Conservation (phyloP, 495 filamentous ascomycete genomes). For the Trichoderma orchidacearum region DNA sequence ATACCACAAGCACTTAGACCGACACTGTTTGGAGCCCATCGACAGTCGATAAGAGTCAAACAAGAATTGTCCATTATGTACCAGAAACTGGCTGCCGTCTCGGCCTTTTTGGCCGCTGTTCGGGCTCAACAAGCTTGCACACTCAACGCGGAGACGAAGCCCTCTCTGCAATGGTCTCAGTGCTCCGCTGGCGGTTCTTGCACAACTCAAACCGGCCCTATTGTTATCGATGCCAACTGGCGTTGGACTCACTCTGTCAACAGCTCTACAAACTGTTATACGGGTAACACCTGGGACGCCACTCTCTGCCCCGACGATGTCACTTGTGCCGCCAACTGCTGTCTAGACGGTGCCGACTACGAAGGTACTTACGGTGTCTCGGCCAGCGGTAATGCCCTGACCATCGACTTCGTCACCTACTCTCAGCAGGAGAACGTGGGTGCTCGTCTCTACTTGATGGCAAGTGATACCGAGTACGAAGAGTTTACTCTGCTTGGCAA, state of each 20-base stretch:
- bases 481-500: conserved; percentile 39
- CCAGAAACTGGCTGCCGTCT: conserved; percentile 8
- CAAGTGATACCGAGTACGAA: conserved; percentile 35
- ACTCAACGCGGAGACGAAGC: conserved; percentile 41
- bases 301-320: conserved; percentile 19
- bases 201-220: conserved; percentile 20
- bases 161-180: conserved; percentile 41
- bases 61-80: not conserved
- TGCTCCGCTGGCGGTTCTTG: conserved; percentile 40
- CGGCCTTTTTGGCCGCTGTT: conserved; percentile 29
- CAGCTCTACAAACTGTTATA: conserved; percentile 33
- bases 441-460: conserved; percentile 45
- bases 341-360: conserved; percentile 35
- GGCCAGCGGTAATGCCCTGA: conserved; percentile 32
- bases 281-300: conserved; percentile 32
- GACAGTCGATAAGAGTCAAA: not conserved
- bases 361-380: conserved; percentile 31
- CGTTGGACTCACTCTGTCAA: conserved; percentile 30
- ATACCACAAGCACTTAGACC: not conserved
- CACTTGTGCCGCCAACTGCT: conserved; percentile 30
- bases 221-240: conserved; percentile 39
- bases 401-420: conserved; percentile 42
- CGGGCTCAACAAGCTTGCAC: conserved; percentile 43
- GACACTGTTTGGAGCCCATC: not conserved
- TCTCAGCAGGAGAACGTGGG: conserved; percentile 33